These are phyloP conservation scores for Metarhizium sp. DNA, from an alignment of 2,329 filamentous ascomycete species.

Conservation along the genomic window DNA sequence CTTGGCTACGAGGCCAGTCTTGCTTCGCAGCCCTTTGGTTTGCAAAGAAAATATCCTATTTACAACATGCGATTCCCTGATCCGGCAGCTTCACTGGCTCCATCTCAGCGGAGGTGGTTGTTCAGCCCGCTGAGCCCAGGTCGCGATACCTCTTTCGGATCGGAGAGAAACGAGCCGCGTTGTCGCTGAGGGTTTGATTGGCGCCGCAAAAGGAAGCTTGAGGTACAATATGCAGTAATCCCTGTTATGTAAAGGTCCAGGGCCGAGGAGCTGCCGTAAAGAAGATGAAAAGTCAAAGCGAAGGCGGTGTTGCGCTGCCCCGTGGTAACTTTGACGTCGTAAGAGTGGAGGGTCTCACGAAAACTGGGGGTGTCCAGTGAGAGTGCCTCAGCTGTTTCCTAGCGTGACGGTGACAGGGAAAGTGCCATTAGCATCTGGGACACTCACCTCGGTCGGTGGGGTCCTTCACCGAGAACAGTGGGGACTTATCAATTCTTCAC, in stretches of 20 bases:
- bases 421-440: background rate
- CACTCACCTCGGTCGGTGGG: background rate
- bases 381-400: background rate
- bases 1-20: slow-evolving; percentile 11
- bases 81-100: slow-evolving; percentile 22
- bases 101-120: slow-evolving; percentile 27
- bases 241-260: background rate
- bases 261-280: background rate
- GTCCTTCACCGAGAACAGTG: slow-evolving; percentile 3
- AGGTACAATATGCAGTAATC: background rate
- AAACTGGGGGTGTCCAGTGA: slow-evolving; percentile 1
- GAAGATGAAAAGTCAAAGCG: background rate
- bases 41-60: slow-evolving; percentile 1
- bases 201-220: background rate
- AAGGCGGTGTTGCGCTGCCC: background rate
- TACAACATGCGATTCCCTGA: slow-evolving; percentile 11
- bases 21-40: slow-evolving; percentile 1
- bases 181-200: background rate
- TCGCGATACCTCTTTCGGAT: background rate
- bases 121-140: slow-evolving; percentile 1
- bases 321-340: slow-evolving; percentile 1
- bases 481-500: background rate
- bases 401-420: background rate
- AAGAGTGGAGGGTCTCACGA: slow-evolving; percentile 2
- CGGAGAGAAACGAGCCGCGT: background rate